Percentiles rank a stretch among this genome's conserved stretches.
Evolutionary conservation across 768 basidiomycete species (phyloP).

Genomic region (Tulasnella sp.): DNA sequence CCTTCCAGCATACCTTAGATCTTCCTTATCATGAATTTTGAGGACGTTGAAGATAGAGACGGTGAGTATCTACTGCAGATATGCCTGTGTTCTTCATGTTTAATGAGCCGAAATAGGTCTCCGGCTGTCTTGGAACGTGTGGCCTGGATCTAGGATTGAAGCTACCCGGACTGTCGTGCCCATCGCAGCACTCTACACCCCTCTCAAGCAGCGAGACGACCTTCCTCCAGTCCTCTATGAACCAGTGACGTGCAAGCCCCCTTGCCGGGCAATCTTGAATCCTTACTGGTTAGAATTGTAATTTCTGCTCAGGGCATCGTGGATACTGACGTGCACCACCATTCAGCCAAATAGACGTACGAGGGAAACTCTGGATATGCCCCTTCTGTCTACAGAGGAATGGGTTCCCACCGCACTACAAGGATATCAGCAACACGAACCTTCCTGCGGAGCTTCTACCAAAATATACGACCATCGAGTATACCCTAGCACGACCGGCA

Average conservation of each 20-base stretch:
- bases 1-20: slow-evolving; percentile 8
- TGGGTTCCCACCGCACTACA: slow-evolving; percentile 97
- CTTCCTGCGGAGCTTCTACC: slow-evolving; percentile 93
- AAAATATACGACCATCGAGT: slow-evolving; percentile 99
- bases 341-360: slow-evolving; percentile 91
- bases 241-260: slow-evolving; percentile 96
- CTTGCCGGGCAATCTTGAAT: slow-evolving; percentile 95
- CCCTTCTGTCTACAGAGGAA: slow-evolving; percentile 97
- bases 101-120: slow-evolving; percentile 56
- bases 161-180: slow-evolving; percentile 97
- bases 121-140: slow-evolving; percentile 97
- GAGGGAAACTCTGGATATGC: slow-evolving; percentile 99
- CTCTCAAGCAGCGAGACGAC: slow-evolving; percentile 89
- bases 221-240: slow-evolving; percentile 95
- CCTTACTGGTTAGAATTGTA: slow-evolving; percentile 74
- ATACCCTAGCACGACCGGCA: slow-evolving; percentile 88
- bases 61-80: slow-evolving; percentile 47
- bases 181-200: slow-evolving; percentile 96
- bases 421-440: slow-evolving; percentile 96
- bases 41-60: slow-evolving; percentile 96
- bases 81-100: neutral
- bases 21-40: slow-evolving; percentile 56
- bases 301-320: slow-evolving; percentile 21
- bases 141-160: slow-evolving; percentile 97
- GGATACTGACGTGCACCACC: slow-evolving; percentile 14